Percentiles rank a stretch among this genome's conserved stretches.
phyloP scores from a whole-genome alignment of 306 rosid genomes.

The Vigna mungo region DNA sequence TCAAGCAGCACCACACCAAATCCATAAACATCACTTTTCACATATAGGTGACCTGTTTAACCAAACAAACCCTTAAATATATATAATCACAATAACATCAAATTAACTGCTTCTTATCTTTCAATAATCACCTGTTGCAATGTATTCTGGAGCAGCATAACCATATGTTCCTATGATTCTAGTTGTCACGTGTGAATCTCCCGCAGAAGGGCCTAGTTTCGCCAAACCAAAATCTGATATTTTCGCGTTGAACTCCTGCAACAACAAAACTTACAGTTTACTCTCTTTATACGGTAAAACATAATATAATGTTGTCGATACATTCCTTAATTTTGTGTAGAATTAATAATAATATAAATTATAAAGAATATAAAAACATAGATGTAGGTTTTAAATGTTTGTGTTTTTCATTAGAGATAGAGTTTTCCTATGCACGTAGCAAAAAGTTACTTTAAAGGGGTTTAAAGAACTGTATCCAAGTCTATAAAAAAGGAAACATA shows the following conservation, averaged over 20 bases:
- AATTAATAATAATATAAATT: too few relatives aligned
- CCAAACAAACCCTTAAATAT: not conserved
- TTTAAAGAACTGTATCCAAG: too few relatives aligned
- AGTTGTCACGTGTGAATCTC: slow-evolving; percentile 84
- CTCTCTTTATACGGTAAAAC: too few relatives aligned
- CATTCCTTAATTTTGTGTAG: too few relatives aligned
- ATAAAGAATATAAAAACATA: too few relatives aligned
- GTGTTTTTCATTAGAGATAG: too few relatives aligned
- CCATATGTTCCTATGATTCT: slow-evolving; percentile 85
- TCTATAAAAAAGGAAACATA: too few relatives aligned
- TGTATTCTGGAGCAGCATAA: slow-evolving; percentile 90
- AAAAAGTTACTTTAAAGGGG: too few relatives aligned
- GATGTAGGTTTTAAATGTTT: too few relatives aligned
- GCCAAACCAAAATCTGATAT: slow-evolving; percentile 93
- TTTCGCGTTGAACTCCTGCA: slow-evolving; percentile 78
- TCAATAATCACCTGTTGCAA: slow-evolving; percentile 70
- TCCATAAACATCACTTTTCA: slow-evolving; percentile 91
- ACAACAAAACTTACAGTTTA: not conserved
- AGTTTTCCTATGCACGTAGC: too few relatives aligned
- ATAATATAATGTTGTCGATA: too few relatives aligned
- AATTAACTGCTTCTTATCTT: not conserved
- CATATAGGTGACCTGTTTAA: slow-evolving; percentile 83
- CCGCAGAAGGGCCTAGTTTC: slow-evolving; percentile 79
- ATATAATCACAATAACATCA: not conserved
- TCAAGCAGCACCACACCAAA: slow-evolving; percentile 92